Evolutionary conservation across 2,329 filamentous ascomycete genomes (phyloP).

Genomic region (Penicillium freii): DNA sequence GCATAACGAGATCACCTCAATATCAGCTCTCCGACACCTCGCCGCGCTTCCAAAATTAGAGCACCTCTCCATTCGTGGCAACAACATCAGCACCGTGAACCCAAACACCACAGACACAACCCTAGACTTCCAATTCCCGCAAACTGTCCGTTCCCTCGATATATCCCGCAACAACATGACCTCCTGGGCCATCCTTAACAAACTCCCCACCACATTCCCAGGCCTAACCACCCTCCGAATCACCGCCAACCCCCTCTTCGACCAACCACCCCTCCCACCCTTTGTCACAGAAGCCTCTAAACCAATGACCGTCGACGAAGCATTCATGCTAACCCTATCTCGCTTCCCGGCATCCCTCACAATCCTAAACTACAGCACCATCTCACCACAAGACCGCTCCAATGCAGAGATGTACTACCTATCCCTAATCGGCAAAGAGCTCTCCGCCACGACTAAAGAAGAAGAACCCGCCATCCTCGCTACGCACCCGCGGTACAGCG

Average conservation of each 20-base stretch:
- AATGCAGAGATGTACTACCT: conserved; percentile 96
- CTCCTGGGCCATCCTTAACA: conserved; percentile 72
- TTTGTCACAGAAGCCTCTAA: conserved; percentile 34
- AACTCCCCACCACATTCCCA: conserved; percentile 66
- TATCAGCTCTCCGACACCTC: conserved; percentile 47
- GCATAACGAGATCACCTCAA: conserved; percentile 44
- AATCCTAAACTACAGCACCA: conserved; percentile 58
- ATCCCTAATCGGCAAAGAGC: conserved; percentile 73
- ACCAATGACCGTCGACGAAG: conserved; percentile 64
- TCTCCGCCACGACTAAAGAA: conserved; percentile 46
- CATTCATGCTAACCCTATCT: conserved; percentile 83
- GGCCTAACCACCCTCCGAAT: conserved; percentile 72
- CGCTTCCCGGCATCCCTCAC: conserved; percentile 64
- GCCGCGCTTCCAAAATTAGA: conserved; percentile 52
- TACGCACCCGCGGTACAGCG: conserved; percentile 68
- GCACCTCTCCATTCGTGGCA: conserved; percentile 67
- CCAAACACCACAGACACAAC: conserved; percentile 32
- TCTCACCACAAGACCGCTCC: conserved; percentile 70
- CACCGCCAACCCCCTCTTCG: conserved; percentile 81
- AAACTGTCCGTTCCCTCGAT: conserved; percentile 63
- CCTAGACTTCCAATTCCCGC: conserved; percentile 51
- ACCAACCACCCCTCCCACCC: conserved; percentile 41
- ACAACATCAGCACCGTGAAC: conserved; percentile 58
- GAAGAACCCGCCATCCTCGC: conserved; percentile 56
- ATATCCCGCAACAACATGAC: conserved; percentile 69